Evolutionary conservation across 495 filamentous ascomycete genomes (phyloP).

Genomic region (Aspergillus hancockii): DNA sequence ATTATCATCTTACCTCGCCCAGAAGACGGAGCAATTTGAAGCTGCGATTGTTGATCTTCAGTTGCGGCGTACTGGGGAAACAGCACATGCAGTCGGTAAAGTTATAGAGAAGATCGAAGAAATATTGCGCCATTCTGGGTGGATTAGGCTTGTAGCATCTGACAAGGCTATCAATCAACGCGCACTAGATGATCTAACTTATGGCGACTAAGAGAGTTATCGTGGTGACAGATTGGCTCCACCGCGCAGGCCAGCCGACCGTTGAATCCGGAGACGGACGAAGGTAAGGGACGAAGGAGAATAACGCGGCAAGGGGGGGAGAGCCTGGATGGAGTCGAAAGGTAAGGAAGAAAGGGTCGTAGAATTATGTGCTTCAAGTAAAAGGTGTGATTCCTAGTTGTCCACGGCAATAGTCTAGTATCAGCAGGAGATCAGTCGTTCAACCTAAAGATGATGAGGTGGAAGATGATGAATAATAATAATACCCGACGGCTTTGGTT

Average conservation of each 20-base stretch:
- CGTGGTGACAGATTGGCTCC: conserved; percentile 1
- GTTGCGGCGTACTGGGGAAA: conserved; percentile 87
- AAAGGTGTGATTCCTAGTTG: neutral
- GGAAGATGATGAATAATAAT: conserved; percentile 1
- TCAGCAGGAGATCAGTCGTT: neutral
- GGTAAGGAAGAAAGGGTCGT: neutral
- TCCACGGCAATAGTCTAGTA: neutral
- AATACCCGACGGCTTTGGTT: neutral
- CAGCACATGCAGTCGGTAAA: conserved; percentile 93
- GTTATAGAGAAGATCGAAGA: conserved; percentile 86
- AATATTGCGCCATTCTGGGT: conserved; percentile 72
- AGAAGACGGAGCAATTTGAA: conserved; percentile 94
- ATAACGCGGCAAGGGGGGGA: neutral
- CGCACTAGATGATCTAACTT: neutral
- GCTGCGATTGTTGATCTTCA: conserved; percentile 91
- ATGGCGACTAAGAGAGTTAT: neutral
- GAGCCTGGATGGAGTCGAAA: neutral
- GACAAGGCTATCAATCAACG: neutral
- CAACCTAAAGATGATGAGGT: neutral
- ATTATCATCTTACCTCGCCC: conserved; percentile 65
- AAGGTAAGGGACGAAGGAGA: neutral
- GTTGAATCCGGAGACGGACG: neutral
- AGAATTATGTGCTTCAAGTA: neutral
- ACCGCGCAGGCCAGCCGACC: neutral
- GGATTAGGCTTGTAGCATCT: neutral